phyloP scores from a whole-genome alignment of 768 basidiomycete genomes.

The Kwoniella sp. region DNA sequence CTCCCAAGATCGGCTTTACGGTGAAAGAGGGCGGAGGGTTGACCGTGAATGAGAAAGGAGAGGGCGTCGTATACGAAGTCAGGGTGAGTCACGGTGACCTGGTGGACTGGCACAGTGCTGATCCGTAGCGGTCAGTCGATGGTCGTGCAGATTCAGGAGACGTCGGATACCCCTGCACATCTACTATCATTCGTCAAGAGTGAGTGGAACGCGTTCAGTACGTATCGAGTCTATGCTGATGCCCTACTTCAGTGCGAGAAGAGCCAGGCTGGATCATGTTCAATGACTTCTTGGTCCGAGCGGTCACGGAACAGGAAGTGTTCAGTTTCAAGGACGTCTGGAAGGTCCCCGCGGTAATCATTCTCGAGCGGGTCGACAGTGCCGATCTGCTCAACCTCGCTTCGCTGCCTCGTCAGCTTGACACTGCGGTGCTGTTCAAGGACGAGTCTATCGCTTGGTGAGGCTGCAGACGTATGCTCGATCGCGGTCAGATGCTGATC shows the following conservation, averaged over 20 bases:
- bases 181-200: slow-evolving; percentile 84
- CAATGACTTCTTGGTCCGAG: slow-evolving; percentile 90
- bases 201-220: slow-evolving; percentile 41
- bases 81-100: slow-evolving; percentile 56
- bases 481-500: too few species aligned
- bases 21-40: slow-evolving; percentile 30
- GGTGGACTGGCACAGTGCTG: background rate
- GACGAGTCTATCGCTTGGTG: slow-evolving; percentile 87
- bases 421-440: slow-evolving; percentile 68
- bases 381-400: slow-evolving; percentile 61
- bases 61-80: slow-evolving; percentile 64
- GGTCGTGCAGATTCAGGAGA: slow-evolving; percentile 66
- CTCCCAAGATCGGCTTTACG: slow-evolving; percentile 14
- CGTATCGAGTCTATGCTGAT: background rate
- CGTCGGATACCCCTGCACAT: slow-evolving; percentile 70
- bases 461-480: too few species aligned
- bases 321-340: slow-evolving; percentile 80
- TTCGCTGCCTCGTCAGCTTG: slow-evolving; percentile 62
- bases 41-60: background rate
- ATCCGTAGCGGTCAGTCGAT: slow-evolving; percentile 60
- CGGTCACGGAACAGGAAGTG: slow-evolving; percentile 79
- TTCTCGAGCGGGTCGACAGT: slow-evolving; percentile 72
- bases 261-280: slow-evolving; percentile 76
- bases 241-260: background rate
- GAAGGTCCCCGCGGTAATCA: slow-evolving; percentile 96